Evolutionary conservation across 169 alveolate genomes (phyloP), one percentile per base, ranked within the genome.

Genomic region (Neospora caninum): DNA sequence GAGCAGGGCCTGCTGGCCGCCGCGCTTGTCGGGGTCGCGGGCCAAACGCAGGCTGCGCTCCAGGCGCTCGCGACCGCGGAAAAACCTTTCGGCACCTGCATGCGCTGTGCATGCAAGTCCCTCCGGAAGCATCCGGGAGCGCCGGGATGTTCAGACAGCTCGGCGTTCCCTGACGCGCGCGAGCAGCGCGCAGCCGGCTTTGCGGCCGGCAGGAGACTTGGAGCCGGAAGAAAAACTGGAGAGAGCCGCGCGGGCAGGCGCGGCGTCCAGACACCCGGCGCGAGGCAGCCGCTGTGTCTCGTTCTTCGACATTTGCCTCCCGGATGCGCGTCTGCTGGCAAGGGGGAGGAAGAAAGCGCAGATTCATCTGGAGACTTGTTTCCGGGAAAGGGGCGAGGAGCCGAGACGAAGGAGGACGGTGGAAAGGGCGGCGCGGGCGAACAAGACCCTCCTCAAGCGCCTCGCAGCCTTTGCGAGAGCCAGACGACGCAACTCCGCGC

Each of bases 21-120:
- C 69, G 58, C 89, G 53, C 64, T 82, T 39, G 67, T 42, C 41
- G 89, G 89, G 39, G 69, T 49, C 1, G 89, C 89, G 27, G 53
- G 67, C 16, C 42, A 18, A 2, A 73, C 73, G 73, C 73, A 27
- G 34, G 34, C 25, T 1, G 73, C 73, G 84, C 39, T 73, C 42
- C 45, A n/a, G 49, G 84, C 84, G 84, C 16, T 13, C 42, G 84
- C 45, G 25, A 10, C 42, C 84, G 49, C 42, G 45, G 16, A 43
- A 6, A 1, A 22, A 10, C 39, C 84, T 20, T 73, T 49, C 13
- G 58, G 22, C 58, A 49, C 0, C 84, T 36, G 49, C 20, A 1
- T n/a, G 39, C 1, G n/a, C 42, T 31, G 84, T n/a, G 49, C 9
- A 41, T 13, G 84, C 84, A n/a, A n/a, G n/a, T n/a, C n/a, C n/a